A percentile compares a stretch with the other conserved stretches of the same genome.
phyloP scores from a whole-genome alignment of 2,329 filamentous ascomycete genomes.

The Exophiala spinifera region DNA sequence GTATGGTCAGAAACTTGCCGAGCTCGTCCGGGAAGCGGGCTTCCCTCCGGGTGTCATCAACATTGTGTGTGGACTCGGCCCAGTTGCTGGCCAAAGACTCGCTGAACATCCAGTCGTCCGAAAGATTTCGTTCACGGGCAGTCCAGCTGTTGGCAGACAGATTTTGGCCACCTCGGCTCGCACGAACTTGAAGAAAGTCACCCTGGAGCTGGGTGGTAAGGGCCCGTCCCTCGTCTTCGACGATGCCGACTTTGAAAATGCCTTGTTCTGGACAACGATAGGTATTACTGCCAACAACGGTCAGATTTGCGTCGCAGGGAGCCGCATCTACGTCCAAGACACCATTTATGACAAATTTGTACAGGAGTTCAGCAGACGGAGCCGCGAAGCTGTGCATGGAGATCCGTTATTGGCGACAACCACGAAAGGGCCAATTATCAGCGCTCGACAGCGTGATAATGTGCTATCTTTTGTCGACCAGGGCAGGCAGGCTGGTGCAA shows the following conservation, averaged over 20 bases:
- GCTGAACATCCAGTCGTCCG: conserved; percentile 29
- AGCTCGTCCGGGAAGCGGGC: conserved; percentile 33
- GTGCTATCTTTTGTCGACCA: background rate
- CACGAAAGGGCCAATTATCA: background rate
- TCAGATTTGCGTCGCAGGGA: conserved; percentile 33
- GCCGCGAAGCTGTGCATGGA: background rate
- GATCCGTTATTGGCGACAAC: background rate
- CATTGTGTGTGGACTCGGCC: conserved; percentile 60
- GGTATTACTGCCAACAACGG: conserved; percentile 34
- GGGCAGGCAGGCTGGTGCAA: background rate
- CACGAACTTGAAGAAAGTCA: conserved; percentile 39
- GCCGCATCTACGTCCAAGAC: conserved; percentile 26
- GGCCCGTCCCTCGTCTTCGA: conserved; percentile 41
- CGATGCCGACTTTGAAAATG: conserved; percentile 36
- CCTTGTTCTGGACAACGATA: conserved; percentile 31
- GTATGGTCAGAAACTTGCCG: conserved; percentile 43
- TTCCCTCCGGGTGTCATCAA: conserved; percentile 20
- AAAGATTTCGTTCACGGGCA: conserved; percentile 32
- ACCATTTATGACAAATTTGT: background rate
- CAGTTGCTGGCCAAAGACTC: conserved; percentile 60
- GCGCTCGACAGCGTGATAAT: background rate
- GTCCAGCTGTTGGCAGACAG: conserved; percentile 41
- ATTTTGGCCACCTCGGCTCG: conserved; percentile 33
- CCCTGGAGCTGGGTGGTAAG: conserved; percentile 43
- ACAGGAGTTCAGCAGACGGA: background rate